These are phyloP conservation scores for Neolentinus lepideus DNA, from an alignment of 1,284 basidiomycete genomes.

Conservation along the genomic window DNA sequence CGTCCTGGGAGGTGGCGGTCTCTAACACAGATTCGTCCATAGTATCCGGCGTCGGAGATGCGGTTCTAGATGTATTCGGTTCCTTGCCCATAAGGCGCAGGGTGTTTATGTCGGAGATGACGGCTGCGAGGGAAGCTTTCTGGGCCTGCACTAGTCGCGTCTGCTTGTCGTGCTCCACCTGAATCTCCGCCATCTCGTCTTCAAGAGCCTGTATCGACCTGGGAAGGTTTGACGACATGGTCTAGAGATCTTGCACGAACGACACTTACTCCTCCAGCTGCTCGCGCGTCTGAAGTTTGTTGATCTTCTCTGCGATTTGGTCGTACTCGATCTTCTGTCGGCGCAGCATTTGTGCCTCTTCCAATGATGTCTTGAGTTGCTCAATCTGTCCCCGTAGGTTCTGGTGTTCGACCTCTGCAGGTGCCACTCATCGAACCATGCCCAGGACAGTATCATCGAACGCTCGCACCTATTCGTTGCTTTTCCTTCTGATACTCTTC, in stretches of 20 bases:
- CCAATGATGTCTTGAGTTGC: constrained; percentile 64
- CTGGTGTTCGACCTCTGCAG: constrained; percentile 45
- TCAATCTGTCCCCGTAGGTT: constrained; percentile 62
- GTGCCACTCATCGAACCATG: constrained; percentile 31
- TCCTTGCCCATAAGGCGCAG: constrained; percentile 64
- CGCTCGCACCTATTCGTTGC: constrained; percentile 54
- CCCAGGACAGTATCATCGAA: background rate
- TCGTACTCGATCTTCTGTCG: constrained; percentile 80
- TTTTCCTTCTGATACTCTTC: constrained; percentile 71
- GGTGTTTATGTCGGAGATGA: constrained; percentile 53
- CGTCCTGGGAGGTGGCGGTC: constrained; percentile 5
- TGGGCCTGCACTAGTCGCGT: constrained; percentile 58
- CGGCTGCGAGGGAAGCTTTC: constrained; percentile 55
- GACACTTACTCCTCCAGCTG: constrained; percentile 62
- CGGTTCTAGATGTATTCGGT: constrained; percentile 29
- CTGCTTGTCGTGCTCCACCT: constrained; percentile 66
- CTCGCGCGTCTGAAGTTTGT: constrained; percentile 64
- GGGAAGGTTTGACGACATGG: constrained; percentile 4
- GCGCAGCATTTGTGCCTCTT: constrained; percentile 69
- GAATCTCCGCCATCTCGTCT: constrained; percentile 70
- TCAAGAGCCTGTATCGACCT: constrained; percentile 67
- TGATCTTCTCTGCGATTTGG: constrained; percentile 72
- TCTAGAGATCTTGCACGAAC: background rate
- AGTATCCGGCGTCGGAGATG: constrained; percentile 38
- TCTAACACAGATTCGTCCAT: constrained; percentile 18